Conservation (phyloP, 805 yeast species). For the Isabelozyma gotoi region DNA sequence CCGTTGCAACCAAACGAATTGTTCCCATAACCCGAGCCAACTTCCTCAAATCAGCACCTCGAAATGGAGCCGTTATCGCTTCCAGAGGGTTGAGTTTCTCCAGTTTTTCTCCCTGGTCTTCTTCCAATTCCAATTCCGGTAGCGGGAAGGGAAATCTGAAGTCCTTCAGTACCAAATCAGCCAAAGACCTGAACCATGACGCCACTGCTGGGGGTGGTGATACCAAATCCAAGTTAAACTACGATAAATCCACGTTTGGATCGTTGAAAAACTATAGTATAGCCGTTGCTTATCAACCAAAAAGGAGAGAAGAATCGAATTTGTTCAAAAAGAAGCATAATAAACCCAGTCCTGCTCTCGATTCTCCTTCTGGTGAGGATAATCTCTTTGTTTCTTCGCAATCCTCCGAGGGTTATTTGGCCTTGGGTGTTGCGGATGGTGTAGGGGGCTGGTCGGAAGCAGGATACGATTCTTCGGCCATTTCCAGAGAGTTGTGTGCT, state of each 20-base stretch:
- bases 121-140: slow-evolving; percentile 11
- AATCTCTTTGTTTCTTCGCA: slow-evolving; percentile 56
- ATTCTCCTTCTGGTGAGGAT: slow-evolving; percentile 72
- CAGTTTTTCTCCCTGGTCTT: slow-evolving; percentile 10
- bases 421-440: slow-evolving; percentile 91
- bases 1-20: slow-evolving; percentile 13
- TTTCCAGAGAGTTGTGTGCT: slow-evolving; percentile 74
- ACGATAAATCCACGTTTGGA: slow-evolving; percentile 14
- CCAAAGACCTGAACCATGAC: background rate
- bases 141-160: slow-evolving; percentile 4
- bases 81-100: slow-evolving; percentile 5
- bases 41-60: background rate
- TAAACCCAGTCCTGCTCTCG: slow-evolving; percentile 39
- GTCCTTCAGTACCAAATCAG: slow-evolving; percentile 1
- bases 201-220: background rate
- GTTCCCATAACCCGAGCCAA: slow-evolving; percentile 6
- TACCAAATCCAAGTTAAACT: slow-evolving; percentile 4
- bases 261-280: slow-evolving; percentile 45
- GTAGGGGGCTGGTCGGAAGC: slow-evolving; percentile 97
- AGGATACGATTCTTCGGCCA: slow-evolving; percentile 87
- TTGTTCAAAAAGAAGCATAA: slow-evolving; percentile 30
- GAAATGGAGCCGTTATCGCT: background rate
- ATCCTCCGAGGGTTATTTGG: slow-evolving; percentile 37
- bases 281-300: slow-evolving; percentile 74
- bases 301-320: slow-evolving; percentile 58